Base-by-base conservation (phyloP, 495 filamentous ascomycete species). In the Hypoxylon fuscum region DNA sequence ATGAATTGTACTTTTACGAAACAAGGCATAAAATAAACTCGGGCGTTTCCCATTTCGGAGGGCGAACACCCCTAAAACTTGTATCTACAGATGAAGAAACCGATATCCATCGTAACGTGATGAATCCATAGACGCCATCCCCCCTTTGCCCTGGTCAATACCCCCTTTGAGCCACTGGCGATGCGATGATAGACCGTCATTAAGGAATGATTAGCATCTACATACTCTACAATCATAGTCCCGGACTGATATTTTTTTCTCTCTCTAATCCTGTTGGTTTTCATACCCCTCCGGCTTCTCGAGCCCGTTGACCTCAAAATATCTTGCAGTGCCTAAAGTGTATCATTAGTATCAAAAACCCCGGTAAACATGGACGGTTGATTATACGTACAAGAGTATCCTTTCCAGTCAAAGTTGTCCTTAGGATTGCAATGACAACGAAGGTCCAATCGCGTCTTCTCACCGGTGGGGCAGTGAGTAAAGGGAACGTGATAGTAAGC, bases 401-500 rank as follows among this genome's bases (percentile, higher is more conserved):
- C 91, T 76, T 96, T 96, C 96, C 96, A 98, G 74, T 98, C 95
- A 79, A 98, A 98, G 77, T 97, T 98, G 20, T 97, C 91, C 61
- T 88, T 88, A 2, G 95, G 95, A 73, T 98, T 93, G 77, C 95
- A 98, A 71, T 90, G 86, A 74, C 95, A 98, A 73, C 91, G 93
- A 50, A 90, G 83, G 55, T 96, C 89, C 55, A 91, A 70, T 57
- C 92, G 81, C 27, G 82, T 82, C 74, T 95, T 79, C 75, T 98
- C 92, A 20, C 88, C 88, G 0, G 90, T 95, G 3, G 95, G 95
- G 72, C 95, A 98, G 77, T 98, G 95, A 18, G 94, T 98, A 72
- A 98, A 98, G 5, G 95, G 95, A n/a, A 96, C 90, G 70, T 98
- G 95, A 76, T 92, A 98, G 76, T 98, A 98, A 54, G 90, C 95